A percentile compares a stretch with the other conserved stretches of the same genome.
These are phyloP conservation scores for Carex arenaria DNA, from an alignment of 202 grass and related monocot species.

Conservation along the genomic window DNA sequence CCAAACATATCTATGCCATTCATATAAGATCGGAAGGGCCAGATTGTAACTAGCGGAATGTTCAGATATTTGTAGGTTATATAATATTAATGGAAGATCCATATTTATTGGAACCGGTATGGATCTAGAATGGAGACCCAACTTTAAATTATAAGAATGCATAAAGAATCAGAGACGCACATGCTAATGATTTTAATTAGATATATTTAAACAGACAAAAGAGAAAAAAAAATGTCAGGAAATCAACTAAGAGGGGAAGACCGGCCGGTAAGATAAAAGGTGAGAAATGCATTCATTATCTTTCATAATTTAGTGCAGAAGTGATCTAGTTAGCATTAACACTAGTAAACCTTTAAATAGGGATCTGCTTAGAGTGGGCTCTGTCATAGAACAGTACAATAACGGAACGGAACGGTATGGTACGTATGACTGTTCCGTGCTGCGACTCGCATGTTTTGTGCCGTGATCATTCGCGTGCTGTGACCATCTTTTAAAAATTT, in stretches of 20 bases:
- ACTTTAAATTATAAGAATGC: not conserved
- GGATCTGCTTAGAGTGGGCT: not conserved
- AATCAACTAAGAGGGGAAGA: not conserved
- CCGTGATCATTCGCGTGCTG: too few relatives aligned
- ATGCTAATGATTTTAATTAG: not conserved
- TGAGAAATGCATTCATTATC: not conserved
- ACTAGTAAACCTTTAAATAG: not conserved
- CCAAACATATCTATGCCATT: too few relatives aligned
- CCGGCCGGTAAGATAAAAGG: not conserved
- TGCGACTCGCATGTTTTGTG: too few relatives aligned
- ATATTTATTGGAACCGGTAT: not conserved
- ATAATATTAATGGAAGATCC: too few relatives aligned
- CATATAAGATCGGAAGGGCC: too few relatives aligned
- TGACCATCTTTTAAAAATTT: too few relatives aligned
- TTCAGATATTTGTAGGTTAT: too few relatives aligned
- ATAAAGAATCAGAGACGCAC: not conserved
- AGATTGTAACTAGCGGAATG: too few relatives aligned
- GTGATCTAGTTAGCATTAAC: constrained; percentile 8
- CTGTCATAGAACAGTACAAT: too few relatives aligned
- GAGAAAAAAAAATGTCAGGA: not conserved
- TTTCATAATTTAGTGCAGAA: constrained; percentile 3
- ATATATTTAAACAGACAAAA: constrained; percentile 1
- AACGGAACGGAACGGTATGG: too few relatives aligned
- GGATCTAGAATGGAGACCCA: not conserved
- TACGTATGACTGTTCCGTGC: too few relatives aligned